A percentile compares a stretch with the other conserved stretches of the same genome.
Conservation (phyloP, 768 basidiomycete species). For the Cystobasidium ongulense region DNA sequence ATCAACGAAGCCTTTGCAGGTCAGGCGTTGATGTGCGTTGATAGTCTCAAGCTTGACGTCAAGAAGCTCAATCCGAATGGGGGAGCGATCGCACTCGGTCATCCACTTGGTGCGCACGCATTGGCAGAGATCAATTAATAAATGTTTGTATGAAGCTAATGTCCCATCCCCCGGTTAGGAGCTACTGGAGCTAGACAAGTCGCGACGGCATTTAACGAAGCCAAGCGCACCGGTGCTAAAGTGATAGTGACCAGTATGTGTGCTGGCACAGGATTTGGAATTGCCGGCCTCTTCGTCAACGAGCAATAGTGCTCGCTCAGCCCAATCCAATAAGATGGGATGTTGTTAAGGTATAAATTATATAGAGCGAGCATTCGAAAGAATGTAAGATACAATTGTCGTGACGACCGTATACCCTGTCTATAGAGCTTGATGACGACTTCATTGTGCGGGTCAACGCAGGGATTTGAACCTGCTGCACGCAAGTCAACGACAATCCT, state of each 20-base stretch:
- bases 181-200: constrained; percentile 20
- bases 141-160: too few species aligned
- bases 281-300: constrained; percentile 7
- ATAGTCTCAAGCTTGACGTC: constrained; percentile 45
- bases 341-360: too few species aligned
- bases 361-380: too few species aligned
- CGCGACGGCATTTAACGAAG: constrained; percentile 8
- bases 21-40: constrained; percentile 48
- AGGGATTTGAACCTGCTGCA: too few species aligned
- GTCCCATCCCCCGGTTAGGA: not conserved
- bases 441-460: too few species aligned
- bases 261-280: constrained; percentile 12
- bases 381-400: too few species aligned
- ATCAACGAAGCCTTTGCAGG: constrained; percentile 41
- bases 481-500: too few species aligned
- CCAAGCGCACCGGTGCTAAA: not conserved
- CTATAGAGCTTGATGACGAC: too few species aligned
- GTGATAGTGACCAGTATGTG: constrained; percentile 14
- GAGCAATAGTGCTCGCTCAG: too few species aligned
- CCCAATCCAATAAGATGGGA: too few species aligned
- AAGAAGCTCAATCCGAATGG: constrained; percentile 48
- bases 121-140: too few species aligned
- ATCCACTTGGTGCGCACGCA: not conserved
- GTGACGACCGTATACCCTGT: too few species aligned
- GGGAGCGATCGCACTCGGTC: constrained; percentile 46